phyloP scores from a whole-genome alignment of 148 eudicot genomes.

The Dianthus caryophyllus region DNA sequence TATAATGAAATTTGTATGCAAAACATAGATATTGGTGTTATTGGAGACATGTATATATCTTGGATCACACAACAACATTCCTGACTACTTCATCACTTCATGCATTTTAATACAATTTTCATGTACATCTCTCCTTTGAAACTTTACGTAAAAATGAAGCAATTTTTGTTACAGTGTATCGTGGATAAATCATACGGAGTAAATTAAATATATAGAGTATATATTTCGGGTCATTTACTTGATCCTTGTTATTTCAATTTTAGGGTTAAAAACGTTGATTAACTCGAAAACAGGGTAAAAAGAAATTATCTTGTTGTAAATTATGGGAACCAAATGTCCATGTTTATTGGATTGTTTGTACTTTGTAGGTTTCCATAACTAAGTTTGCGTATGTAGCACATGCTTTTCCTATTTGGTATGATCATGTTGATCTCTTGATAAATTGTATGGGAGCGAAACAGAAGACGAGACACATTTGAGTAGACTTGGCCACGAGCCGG shows the following conservation, averaged over 20 bases:
- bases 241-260: not conserved
- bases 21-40: constrained; percentile 3
- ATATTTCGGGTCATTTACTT: too few relatives aligned
- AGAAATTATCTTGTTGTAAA: not conserved
- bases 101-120: not conserved
- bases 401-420: constrained; percentile 1
- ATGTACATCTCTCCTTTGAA: too few relatives aligned
- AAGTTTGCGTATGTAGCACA: not conserved
- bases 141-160: constrained; percentile 31
- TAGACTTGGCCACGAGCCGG: too few relatives aligned
- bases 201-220: too few relatives aligned
- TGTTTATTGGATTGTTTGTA: constrained; percentile 6
- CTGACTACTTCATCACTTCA: not conserved
- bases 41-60: constrained; percentile 13
- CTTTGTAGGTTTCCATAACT: not conserved
- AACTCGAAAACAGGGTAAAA: not conserved
- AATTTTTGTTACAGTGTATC: constrained; percentile 15
- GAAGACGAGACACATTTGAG: not conserved
- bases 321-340: constrained; percentile 14
- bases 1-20: too few relatives aligned
- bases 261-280: not conserved
- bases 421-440: not conserved
- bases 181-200: not conserved
- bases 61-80: constrained; percentile 34
- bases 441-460: not conserved